Evolutionary conservation across 1,139 yeast species (phyloP).

Genomic region (Sugiyamaella grinbergsii): DNA sequence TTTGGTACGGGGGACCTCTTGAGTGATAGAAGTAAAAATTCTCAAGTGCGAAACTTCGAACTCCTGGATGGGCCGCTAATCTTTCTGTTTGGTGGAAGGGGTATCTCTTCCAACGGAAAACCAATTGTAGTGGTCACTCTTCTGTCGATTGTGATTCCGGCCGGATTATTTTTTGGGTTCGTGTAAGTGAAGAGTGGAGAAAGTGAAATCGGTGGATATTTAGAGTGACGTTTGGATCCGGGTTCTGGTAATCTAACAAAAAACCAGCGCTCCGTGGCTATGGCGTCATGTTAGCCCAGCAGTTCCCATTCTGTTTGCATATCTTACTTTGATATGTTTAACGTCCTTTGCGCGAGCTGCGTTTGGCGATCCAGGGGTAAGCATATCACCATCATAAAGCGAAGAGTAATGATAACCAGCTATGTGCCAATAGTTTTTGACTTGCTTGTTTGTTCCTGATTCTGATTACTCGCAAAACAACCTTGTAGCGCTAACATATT

Average conservation of each 20-base stretch:
- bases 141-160: constrained; percentile 48
- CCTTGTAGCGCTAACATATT: background rate
- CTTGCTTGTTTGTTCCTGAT: too few species aligned
- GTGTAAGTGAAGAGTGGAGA: constrained; percentile 45
- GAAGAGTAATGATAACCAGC: background rate
- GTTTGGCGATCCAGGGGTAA: constrained; percentile 66
- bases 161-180: constrained; percentile 53
- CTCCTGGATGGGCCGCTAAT: constrained; percentile 31
- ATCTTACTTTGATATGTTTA: constrained; percentile 56
- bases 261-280: constrained; percentile 50
- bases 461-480: too few species aligned
- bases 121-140: constrained; percentile 47
- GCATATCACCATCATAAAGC: constrained; percentile 17
- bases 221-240: too few species aligned
- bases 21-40: background rate
- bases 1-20: background rate
- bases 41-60: constrained; percentile 20
- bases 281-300: constrained; percentile 64
- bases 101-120: constrained; percentile 47
- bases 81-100: constrained; percentile 67
- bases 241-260: too few species aligned
- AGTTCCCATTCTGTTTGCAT: constrained; percentile 58
- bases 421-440: background rate
- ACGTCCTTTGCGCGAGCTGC: constrained; percentile 57
- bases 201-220: background rate